A percentile compares a stretch with the other conserved stretches of the same genome.
Conservation (phyloP, 2,329 filamentous ascomycete species). For the Penicillium sp. region DNA sequence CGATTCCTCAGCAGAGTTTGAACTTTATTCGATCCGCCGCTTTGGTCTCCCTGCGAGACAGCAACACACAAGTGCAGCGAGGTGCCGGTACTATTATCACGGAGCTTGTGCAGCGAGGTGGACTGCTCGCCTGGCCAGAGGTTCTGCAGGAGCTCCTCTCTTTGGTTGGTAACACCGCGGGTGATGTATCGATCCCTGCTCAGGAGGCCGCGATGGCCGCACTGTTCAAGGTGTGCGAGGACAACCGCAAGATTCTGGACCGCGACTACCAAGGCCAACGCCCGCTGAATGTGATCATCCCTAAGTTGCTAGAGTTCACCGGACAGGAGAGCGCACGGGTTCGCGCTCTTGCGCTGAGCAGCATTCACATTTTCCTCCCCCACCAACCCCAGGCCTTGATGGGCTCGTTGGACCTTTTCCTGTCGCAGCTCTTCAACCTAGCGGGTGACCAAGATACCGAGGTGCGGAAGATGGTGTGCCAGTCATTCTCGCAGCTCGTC, state of each 20-base stretch:
- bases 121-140: slow-evolving; percentile 87
- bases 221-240: slow-evolving; percentile 92
- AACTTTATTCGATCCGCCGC: slow-evolving; percentile 77
- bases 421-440: slow-evolving; percentile 79
- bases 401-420: slow-evolving; percentile 74
- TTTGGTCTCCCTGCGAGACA: slow-evolving; percentile 76
- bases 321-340: slow-evolving; percentile 74
- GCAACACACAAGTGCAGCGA: slow-evolving; percentile 76
- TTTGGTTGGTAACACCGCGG: slow-evolving; percentile 70
- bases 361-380: slow-evolving; percentile 89
- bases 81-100: slow-evolving; percentile 93
- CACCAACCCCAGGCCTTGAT: slow-evolving; percentile 80
- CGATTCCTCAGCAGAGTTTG: slow-evolving; percentile 71
- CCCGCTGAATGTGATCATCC: slow-evolving; percentile 83
- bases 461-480: slow-evolving; percentile 88
- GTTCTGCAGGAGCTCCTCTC: slow-evolving; percentile 79
- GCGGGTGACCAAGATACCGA: slow-evolving; percentile 75
- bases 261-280: slow-evolving; percentile 84
- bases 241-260: slow-evolving; percentile 84
- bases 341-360: slow-evolving; percentile 73
- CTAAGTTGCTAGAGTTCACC: slow-evolving; percentile 85
- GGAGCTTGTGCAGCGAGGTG: slow-evolving; percentile 80
- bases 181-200: slow-evolving; percentile 66
- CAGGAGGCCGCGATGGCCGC: slow-evolving; percentile 95
- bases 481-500: slow-evolving; percentile 87